phyloP scores from a whole-genome alignment of 805 yeast species.

The Ogataea pilisensis region DNA sequence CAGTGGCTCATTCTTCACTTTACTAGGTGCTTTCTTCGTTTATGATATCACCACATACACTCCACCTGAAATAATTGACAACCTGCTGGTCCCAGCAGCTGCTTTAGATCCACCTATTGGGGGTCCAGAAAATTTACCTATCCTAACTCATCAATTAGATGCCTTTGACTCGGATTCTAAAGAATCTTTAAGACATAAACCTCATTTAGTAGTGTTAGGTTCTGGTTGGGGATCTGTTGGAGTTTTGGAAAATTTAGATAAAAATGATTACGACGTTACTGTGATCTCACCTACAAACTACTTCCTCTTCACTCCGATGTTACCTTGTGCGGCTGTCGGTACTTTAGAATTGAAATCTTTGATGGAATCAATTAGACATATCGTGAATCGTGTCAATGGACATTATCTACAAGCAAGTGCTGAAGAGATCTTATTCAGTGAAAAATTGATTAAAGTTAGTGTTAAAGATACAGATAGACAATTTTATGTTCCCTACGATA shows the following conservation, averaged over 20 bases:
- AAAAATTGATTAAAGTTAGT: conserved; percentile 53
- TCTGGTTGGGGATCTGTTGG: conserved; percentile 74
- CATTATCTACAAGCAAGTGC: conserved; percentile 63
- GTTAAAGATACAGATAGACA: conserved; percentile 40
- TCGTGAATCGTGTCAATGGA: conserved; percentile 49
- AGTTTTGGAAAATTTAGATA: conserved; percentile 45
- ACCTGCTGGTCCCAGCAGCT: conserved; percentile 45
- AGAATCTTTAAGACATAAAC: conserved; percentile 43
- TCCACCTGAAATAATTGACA: conserved; percentile 37
- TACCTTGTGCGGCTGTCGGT: conserved; percentile 69
- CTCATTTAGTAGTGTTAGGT: conserved; percentile 58
- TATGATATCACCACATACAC: conserved; percentile 66
- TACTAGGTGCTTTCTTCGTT: conserved; percentile 49
- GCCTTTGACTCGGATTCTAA: conserved; percentile 50
- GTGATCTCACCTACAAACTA: conserved; percentile 67
- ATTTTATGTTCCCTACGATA: conserved; percentile 70
- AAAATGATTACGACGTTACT: conserved; percentile 58
- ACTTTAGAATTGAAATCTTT: conserved; percentile 62
- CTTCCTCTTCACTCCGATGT: conserved; percentile 64
- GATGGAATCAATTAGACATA: conserved; percentile 58
- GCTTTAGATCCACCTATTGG: conserved; percentile 56
- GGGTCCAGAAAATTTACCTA: conserved; percentile 70
- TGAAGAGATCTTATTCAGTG: conserved; percentile 51
- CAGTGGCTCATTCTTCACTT: conserved; percentile 37
- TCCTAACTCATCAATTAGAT: conserved; percentile 52